Conservation (phyloP, 148 eudicot species). For the Cornus controversa region DNA sequence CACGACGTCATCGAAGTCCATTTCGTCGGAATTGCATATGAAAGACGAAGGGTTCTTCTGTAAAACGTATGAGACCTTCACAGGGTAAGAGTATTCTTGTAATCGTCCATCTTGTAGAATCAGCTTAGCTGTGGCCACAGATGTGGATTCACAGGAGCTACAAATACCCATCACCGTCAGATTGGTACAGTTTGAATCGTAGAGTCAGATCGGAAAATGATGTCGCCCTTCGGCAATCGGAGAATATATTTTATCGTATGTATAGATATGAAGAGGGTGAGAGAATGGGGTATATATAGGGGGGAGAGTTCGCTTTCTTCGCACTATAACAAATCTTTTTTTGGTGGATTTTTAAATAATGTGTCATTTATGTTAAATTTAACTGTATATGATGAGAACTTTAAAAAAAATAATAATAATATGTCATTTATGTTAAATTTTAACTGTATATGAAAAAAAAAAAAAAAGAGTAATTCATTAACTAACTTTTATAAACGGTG, state of each 20-base stretch:
- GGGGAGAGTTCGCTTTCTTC: background rate
- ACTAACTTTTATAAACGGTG: no score
- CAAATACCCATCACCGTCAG: conserved; percentile 47
- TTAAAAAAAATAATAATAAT: no score
- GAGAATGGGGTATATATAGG: conserved; percentile 11
- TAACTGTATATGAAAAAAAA: no score
- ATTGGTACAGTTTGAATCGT: background rate
- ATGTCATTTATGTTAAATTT: no score
- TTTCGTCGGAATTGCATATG: conserved; percentile 81
- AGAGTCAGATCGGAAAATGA: background rate
- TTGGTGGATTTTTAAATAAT: no score
- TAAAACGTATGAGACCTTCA: conserved; percentile 47
- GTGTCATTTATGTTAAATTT: no score
- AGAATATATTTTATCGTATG: background rate
- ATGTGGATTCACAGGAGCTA: conserved; percentile 48
- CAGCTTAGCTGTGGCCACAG: conserved; percentile 47
- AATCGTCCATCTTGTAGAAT: conserved; percentile 52
- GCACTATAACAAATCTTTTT: no score
- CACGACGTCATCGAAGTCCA: conserved; percentile 74
- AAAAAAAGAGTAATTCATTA: no score
- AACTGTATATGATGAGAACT: no score
- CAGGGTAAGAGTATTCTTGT: conserved; percentile 54
- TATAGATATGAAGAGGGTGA: background rate
- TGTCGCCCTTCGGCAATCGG: background rate
- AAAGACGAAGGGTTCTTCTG: conserved; percentile 40